Percentiles rank a stretch among this genome's conserved stretches.
phyloP scores from a whole-genome alignment of 257 asterid species.

The Nicotiana tomentosiformis region DNA sequence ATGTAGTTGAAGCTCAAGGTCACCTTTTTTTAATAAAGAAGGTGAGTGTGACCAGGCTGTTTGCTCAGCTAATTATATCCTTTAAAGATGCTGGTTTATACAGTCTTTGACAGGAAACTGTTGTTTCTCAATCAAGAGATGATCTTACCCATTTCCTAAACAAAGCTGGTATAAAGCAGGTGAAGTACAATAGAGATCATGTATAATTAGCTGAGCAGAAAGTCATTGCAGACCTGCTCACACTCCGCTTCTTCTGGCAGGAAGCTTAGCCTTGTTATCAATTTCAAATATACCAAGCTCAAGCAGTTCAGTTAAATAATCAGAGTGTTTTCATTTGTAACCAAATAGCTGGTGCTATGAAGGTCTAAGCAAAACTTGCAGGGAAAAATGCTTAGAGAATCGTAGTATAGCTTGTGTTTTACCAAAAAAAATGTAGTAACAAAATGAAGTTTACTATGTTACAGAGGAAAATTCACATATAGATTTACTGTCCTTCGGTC shows the following conservation, averaged over 20 bases:
- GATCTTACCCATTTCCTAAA: constrained; percentile 20
- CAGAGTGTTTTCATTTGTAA: neutral
- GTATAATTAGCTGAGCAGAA: constrained; percentile 49
- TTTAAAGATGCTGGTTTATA: constrained; percentile 2
- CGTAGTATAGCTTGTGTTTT: neutral
- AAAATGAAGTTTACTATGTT: neutral
- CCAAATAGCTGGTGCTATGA: neutral
- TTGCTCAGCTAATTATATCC: constrained; percentile 47
- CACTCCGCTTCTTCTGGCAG: constrained; percentile 30
- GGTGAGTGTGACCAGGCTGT: constrained; percentile 16
- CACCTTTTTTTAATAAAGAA: neutral
- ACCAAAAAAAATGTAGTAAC: neutral
- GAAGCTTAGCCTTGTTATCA: constrained; percentile 23
- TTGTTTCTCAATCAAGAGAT: constrained; percentile 20
- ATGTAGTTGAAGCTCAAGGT: constrained; percentile 34
- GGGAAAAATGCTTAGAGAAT: neutral
- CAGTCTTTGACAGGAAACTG: constrained; percentile 14
- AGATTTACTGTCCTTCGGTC: neutral
- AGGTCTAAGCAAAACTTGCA: neutral
- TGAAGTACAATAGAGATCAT: constrained; percentile 10
- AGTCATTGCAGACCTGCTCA: constrained; percentile 26
- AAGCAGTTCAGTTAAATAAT: constrained; percentile 12
- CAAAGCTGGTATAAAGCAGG: constrained; percentile 22
- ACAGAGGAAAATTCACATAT: neutral
- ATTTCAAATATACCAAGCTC: constrained; percentile 17